Evolutionary conservation across 2,329 filamentous ascomycete species (phyloP), one percentile per base, ranked within the genome.

Genomic region (Hypoxylon sp.): DNA sequence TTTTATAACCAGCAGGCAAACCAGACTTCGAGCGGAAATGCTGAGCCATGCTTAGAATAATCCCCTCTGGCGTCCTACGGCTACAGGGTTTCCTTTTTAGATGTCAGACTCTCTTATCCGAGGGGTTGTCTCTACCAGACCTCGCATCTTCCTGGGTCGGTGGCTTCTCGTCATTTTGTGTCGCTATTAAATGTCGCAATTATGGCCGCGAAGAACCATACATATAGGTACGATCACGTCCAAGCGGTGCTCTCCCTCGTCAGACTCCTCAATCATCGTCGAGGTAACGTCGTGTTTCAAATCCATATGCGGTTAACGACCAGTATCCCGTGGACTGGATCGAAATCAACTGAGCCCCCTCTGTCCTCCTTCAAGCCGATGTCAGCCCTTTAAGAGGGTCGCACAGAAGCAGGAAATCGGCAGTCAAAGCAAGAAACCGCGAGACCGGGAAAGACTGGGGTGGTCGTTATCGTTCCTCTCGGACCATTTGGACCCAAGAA

Each of bases 91-190:
- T 50, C 17, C 31, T 61, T 58, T 61, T 50, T 44, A 49, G 53
- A 57, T 48, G 66, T 65, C 61, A 63, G 60, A 59, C 66, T 61
- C 61, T 55, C 61, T 62, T 63, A 65, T 70, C 64, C 63, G 58
- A 67, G 66, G 53, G 42, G 63, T 61, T 37, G 66, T 69, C 53
- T 65, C 62, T 35, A 72, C 66, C 69, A 68, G 31, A 72, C 42
- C 33, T 55, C 31, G 46, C n/a, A 1, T 58, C 35, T 67, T 58
- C 53, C 31, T 70, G 66, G 69, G 42, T 63, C 66, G 56, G 48
- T 58, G 64, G 53, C 50, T 64, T 67, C 42, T 62, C 61, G 57
- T 59, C 69, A 70, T 54, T 63, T 63, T 48, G 61, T 61, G 44
- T 54, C 58, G 31, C 51, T 57, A 54, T 48, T 20, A 66, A 62